Percentiles rank a stretch among this genome's conserved stretches.
Evolutionary conservation across 108 stramenopile species (phyloP).

Genomic region (Seminavis robusta): DNA sequence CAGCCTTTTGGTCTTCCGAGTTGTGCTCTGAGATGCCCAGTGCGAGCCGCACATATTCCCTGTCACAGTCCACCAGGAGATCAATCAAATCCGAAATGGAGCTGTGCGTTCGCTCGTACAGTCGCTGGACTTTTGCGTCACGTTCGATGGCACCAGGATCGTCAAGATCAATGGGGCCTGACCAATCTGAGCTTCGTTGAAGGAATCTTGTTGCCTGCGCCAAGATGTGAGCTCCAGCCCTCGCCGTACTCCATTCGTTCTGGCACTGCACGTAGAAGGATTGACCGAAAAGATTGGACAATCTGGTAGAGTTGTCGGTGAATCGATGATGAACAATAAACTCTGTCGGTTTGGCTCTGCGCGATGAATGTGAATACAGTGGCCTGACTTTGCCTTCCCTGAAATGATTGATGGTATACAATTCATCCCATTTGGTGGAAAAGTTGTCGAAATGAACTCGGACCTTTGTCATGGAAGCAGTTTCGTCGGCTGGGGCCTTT

Average conservation of each 20-base stretch:
- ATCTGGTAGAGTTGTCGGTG: constrained; percentile 34
- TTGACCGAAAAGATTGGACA: constrained; percentile 59
- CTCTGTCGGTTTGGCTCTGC: constrained; percentile 70
- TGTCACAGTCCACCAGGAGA: constrained; percentile 59
- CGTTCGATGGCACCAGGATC: constrained; percentile 13
- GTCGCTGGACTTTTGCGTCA: constrained; percentile 23
- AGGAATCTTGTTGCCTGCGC: constrained; percentile 80
- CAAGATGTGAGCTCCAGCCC: constrained; percentile 88
- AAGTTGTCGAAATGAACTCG: constrained; percentile 93
- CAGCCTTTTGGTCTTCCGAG: constrained; percentile 3
- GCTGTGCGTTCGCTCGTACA: constrained; percentile 49
- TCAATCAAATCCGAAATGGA: constrained; percentile 68
- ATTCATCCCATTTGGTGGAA: constrained; percentile 91
- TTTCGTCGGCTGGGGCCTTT: not conserved
- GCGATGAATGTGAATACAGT: constrained; percentile 74
- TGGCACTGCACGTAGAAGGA: constrained; percentile 74
- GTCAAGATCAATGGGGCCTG: constrained; percentile 29
- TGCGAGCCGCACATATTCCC: constrained; percentile 45
- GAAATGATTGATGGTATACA: constrained; percentile 78
- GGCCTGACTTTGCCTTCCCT: constrained; percentile 64
- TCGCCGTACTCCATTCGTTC: constrained; percentile 85
- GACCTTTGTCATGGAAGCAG: constrained; percentile 42
- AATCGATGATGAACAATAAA: constrained; percentile 73
- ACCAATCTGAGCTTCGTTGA: constrained; percentile 3
- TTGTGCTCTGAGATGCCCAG: constrained; percentile 29